phyloP scores from a whole-genome alignment of 305 asterid genomes.

The Solanum hybrid region DNA sequence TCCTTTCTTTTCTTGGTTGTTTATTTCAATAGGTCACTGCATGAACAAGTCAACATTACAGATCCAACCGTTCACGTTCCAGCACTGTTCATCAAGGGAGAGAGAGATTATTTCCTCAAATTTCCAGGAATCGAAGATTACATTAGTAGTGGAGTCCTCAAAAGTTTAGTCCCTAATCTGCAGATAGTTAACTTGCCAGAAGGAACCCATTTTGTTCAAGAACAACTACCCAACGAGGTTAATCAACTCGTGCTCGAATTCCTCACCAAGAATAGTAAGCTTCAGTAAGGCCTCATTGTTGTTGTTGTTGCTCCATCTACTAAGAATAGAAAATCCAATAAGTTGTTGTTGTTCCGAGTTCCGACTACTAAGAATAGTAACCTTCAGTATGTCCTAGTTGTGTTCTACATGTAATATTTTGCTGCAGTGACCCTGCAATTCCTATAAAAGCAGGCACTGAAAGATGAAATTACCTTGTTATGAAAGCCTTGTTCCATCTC shows the following conservation, averaged over 20 bases:
- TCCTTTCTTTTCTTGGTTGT: not conserved
- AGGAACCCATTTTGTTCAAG: conserved; percentile 63
- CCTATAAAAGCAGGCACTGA: not conserved
- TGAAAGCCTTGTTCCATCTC: not conserved
- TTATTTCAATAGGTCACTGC: conserved; percentile 17
- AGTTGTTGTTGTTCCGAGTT: not conserved
- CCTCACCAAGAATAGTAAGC: conserved; percentile 19
- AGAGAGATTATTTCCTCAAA: conserved; percentile 47
- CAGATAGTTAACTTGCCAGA: conserved; percentile 35
- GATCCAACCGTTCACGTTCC: conserved; percentile 43
- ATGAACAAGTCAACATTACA: conserved; percentile 17
- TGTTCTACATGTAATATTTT: not conserved
- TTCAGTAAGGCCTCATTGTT: not conserved
- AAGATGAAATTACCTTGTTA: not conserved
- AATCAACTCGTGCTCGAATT: conserved; percentile 36
- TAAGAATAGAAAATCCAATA: not conserved
- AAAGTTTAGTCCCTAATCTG: conserved; percentile 37
- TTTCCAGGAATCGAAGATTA: conserved; percentile 45
- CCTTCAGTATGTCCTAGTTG: not conserved
- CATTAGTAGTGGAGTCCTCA: conserved; percentile 30
- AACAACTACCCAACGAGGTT: conserved; percentile 46
- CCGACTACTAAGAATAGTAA: too few relatives aligned
- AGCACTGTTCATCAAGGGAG: conserved; percentile 48
- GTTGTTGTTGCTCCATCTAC: not conserved
- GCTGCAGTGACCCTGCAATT: not conserved